These are phyloP conservation scores for Picea abies DNA, from an alignment of 83 land plant genomes.

Conservation along the genomic window DNA sequence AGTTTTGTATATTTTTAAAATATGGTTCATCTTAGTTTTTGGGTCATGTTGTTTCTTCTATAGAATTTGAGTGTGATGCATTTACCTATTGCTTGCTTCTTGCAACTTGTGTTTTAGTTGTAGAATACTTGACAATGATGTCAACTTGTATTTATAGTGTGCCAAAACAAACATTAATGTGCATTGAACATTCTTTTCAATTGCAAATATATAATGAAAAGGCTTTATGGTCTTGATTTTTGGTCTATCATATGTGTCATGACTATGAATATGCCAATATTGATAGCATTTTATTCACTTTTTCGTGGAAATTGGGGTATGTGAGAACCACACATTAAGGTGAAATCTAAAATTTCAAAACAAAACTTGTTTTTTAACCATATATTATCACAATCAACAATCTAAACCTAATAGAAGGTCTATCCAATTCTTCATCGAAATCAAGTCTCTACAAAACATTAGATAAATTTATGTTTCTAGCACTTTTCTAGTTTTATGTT, in stretches of 20 bases:
- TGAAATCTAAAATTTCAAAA: not conserved
- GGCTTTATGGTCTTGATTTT: conserved; percentile 58
- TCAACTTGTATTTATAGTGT: conserved; percentile 39
- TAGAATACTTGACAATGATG: not conserved
- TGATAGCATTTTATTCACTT: not conserved
- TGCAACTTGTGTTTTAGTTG: not conserved
- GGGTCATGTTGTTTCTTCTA: not conserved
- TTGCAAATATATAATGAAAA: conserved; percentile 58
- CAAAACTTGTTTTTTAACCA: conserved; percentile 27
- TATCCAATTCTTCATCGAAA: conserved; percentile 28
- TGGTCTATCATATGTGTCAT: conserved; percentile 42
- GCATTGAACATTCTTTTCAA: conserved; percentile 64
- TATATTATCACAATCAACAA: conserved; percentile 54
- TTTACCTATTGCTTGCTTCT: not conserved
- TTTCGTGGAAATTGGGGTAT: not conserved
- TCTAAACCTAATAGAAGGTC: conserved; percentile 33
- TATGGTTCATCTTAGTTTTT: not conserved
- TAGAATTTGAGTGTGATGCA: not conserved
- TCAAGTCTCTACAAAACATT: conserved; percentile 69
- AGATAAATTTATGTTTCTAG: not conserved
- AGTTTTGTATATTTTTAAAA: conserved; percentile 35
- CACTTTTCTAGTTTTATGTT: not conserved
- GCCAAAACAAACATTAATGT: conserved; percentile 70
- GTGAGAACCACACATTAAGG: not conserved
- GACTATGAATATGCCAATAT: not conserved